Evolutionary conservation across 176 grass and related monocot species (phyloP), one percentile per base, ranked within the genome.

Genomic region (Triticum timopheevii): DNA sequence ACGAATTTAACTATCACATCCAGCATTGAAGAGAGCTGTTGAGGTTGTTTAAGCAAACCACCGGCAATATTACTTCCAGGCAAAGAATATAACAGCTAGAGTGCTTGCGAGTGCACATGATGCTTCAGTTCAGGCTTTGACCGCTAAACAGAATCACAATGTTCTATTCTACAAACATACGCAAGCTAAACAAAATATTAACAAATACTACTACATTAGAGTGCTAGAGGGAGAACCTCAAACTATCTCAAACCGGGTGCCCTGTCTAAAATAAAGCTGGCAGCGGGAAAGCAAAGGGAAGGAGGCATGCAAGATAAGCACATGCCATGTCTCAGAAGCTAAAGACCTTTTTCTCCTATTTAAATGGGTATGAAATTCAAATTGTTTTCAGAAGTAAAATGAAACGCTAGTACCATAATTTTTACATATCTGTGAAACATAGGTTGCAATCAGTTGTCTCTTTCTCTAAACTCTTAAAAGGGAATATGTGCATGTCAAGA

Each of bases 401-500:
- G 71, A 74, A 25, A 45, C 16, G 13, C n/a, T 1, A 47, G 39
- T 40, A 13, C 44, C 0, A 47, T 10, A 28, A 13, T 28, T 28
- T 47, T 12, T 27, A 47, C 23, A 74, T 73, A 73, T 44, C 5
- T 47, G 3, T 1, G 65, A 83, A 40, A 67, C 6, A 66, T 61
- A 61, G 35, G 59, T 84, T 84, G 15, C 50, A 88, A 62, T 54
- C 11, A 23, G 13, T 24, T 76, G 33, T 85, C 86, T 67, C 56
- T 87, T 87, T 73, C 84, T 39, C 42, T 31, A 87, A 73, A 13
- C 71, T 45, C 47, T 79, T 40, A 33, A 35, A 64, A 22, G 17
- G 71, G 82, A 88, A 88, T 91, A 78, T 78, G 78, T 85, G 33
- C 78, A 85, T 88, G 70, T 3, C 54, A 91, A 91, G 82, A 69